phyloP scores from a whole-genome alignment of 306 rosid genomes.

The Quercus wislizeni region DNA sequence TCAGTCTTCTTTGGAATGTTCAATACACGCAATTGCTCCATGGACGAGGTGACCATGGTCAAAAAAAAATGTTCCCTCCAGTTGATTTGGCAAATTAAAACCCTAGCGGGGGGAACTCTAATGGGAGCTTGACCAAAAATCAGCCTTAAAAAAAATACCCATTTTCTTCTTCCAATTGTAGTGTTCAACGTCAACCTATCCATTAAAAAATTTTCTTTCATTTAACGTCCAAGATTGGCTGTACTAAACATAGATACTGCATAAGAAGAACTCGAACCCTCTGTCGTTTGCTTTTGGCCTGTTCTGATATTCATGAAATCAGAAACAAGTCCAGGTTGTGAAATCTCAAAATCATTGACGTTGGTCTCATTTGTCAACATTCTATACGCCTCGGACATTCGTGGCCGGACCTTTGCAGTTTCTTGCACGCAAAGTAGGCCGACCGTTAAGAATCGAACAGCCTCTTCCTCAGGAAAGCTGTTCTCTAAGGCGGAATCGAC shows the following conservation, averaged over 20 bases:
- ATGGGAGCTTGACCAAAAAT: not conserved
- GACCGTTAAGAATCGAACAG: conserved; percentile 56
- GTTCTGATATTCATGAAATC: conserved; percentile 71
- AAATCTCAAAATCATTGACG: conserved; percentile 39
- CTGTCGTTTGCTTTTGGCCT: conserved; percentile 29
- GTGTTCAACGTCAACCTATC: not conserved
- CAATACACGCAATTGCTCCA: too few relatives aligned
- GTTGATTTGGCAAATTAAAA: too few relatives aligned
- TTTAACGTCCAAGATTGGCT: conserved; percentile 34
- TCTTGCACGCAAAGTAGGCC: conserved; percentile 91
- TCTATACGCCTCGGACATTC: conserved; percentile 50
- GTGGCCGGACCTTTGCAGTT: conserved; percentile 56
- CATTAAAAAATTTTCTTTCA: not conserved
- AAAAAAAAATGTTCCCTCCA: not conserved
- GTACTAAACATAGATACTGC: conserved; percentile 27
- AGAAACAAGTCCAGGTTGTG: conserved; percentile 66
- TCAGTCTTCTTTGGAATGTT: not conserved
- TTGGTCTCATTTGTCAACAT: conserved; percentile 38
- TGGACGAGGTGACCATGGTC: not conserved
- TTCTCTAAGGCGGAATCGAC: conserved; percentile 58
- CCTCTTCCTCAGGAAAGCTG: conserved; percentile 46
- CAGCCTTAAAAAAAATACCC: not conserved
- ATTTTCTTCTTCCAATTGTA: not conserved
- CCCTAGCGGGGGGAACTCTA: not conserved
- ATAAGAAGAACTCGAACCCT: conserved; percentile 24